phyloP scores from a whole-genome alignment of 768 basidiomycete species.

The Phaffia australis region DNA sequence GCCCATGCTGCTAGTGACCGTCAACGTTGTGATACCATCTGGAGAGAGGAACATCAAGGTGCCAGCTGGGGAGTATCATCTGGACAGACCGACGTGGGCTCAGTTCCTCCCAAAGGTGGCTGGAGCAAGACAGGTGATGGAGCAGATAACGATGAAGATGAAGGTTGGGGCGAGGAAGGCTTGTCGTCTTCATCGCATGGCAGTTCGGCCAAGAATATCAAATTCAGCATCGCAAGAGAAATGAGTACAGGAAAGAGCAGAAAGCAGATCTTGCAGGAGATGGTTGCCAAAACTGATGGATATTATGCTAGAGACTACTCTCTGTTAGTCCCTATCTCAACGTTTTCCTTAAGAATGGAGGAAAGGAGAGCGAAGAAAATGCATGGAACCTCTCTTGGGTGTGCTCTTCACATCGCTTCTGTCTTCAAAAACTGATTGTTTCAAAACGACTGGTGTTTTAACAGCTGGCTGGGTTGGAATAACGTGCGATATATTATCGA shows the following conservation, averaged over 20 bases:
- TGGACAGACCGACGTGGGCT: neutral
- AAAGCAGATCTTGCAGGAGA: constrained; percentile 36
- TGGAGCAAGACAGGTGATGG: neutral
- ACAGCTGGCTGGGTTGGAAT: constrained; percentile 43
- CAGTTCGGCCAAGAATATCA: neutral
- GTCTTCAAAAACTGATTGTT: neutral
- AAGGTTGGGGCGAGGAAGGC: neutral
- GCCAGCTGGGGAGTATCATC: neutral
- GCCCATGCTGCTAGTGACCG: no score
- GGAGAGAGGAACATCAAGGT: neutral
- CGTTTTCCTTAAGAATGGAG: neutral
- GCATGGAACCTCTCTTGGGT: neutral
- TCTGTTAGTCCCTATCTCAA: constrained; percentile 8
- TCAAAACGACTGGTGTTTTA: neutral
- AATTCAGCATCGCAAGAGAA: constrained; percentile 25
- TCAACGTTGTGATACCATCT: no score
- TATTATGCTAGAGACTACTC: constrained; percentile 43
- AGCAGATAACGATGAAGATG: neutral
- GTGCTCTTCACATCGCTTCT: neutral
- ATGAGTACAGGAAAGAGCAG: constrained; percentile 28
- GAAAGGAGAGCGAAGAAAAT: neutral
- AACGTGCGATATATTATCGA: constrained; percentile 48
- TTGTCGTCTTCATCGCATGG: constrained; percentile 5
- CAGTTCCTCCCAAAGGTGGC: neutral
- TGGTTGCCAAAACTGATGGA: constrained; percentile 41